A percentile compares a stretch with the other conserved stretches of the same genome.
These are phyloP conservation scores for Penicillium silybi DNA, from an alignment of 495 filamentous ascomycete species.

Conservation along the genomic window DNA sequence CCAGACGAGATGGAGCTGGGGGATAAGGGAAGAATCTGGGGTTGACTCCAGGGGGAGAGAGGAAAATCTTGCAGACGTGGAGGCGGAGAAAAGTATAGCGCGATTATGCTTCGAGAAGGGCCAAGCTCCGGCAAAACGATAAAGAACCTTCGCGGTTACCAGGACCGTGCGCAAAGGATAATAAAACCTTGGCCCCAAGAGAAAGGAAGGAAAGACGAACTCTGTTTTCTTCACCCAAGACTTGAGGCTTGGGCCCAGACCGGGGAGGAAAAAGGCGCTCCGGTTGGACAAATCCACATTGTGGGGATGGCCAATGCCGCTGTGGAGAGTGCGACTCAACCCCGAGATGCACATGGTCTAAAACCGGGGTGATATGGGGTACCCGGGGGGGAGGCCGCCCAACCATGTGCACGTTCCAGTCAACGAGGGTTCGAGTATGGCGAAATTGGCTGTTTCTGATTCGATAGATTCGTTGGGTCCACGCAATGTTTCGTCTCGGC, in stretches of 20 bases:
- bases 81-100: constrained; percentile 30
- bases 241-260: not conserved
- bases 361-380: constrained; percentile 2
- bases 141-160: not conserved
- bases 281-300: not conserved
- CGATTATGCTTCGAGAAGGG: not conserved
- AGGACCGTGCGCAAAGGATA: constrained; percentile 6
- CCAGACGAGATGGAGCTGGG: constrained; percentile 11
- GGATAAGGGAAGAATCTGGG: constrained; percentile 19
- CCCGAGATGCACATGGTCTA: not conserved
- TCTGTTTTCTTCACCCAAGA: not conserved
- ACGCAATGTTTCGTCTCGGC: not conserved
- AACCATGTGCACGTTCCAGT: constrained; percentile 1
- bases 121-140: constrained; percentile 20
- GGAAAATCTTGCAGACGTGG: constrained; percentile 14
- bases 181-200: constrained; percentile 10
- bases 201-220: not conserved
- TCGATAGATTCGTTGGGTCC: constrained; percentile 8
- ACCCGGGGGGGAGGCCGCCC: not conserved
- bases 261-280: not conserved
- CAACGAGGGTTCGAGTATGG: not conserved
- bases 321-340: constrained; percentile 7
- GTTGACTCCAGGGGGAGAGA: constrained; percentile 3
- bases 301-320: constrained; percentile 17
- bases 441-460: constrained; percentile 3